phyloP scores from a whole-genome alignment of 2,329 filamentous ascomycete genomes.

The Cryphonectria radicalis region DNA sequence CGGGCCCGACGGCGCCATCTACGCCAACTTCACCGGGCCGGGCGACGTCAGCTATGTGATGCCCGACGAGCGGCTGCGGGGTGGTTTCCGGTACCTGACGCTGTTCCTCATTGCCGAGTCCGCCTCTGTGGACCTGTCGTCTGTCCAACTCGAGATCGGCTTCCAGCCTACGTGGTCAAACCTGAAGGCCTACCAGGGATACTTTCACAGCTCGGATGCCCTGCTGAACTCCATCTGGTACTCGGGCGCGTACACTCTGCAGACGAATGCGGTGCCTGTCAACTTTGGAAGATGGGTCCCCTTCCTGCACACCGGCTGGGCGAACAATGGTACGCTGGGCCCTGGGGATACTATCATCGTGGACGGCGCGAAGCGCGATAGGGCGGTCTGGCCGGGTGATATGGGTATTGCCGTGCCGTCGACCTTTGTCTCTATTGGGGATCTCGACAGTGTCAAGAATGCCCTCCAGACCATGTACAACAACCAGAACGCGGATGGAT shows the following conservation, averaged over 20 bases:
- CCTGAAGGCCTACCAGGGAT: slow-evolving; percentile 57
- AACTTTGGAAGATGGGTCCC: slow-evolving; percentile 38
- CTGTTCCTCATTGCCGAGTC: slow-evolving; percentile 40
- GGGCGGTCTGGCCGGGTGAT: slow-evolving; percentile 62
- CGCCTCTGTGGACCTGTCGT: slow-evolving; percentile 38
- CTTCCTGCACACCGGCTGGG: slow-evolving; percentile 47
- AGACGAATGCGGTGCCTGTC: slow-evolving; percentile 41
- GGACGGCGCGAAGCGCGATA: slow-evolving; percentile 61
- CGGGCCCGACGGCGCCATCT: slow-evolving; percentile 53
- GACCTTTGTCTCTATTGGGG: slow-evolving; percentile 54
- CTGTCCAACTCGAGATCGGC: slow-evolving; percentile 40
- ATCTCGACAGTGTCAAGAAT: slow-evolving; percentile 51
- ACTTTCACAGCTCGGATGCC: slow-evolving; percentile 54
- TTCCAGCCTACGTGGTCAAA: slow-evolving; percentile 51
- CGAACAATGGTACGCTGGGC: slow-evolving; percentile 40
- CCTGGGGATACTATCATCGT: slow-evolving; percentile 40
- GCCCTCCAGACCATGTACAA: slow-evolving; percentile 49
- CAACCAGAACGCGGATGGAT: slow-evolving; percentile 45
- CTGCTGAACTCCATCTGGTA: slow-evolving; percentile 60
- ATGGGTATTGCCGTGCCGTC: slow-evolving; percentile 58
- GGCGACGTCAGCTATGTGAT: slow-evolving; percentile 44
- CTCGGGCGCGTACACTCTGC: slow-evolving; percentile 51
- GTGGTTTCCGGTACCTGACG: slow-evolving; percentile 59
- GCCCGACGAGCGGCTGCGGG: slow-evolving; percentile 49
- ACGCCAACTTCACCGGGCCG: slow-evolving; percentile 43